Evolutionary conservation across 2,329 filamentous ascomycete genomes (phyloP).

Genomic region (Fusarium sp.): DNA sequence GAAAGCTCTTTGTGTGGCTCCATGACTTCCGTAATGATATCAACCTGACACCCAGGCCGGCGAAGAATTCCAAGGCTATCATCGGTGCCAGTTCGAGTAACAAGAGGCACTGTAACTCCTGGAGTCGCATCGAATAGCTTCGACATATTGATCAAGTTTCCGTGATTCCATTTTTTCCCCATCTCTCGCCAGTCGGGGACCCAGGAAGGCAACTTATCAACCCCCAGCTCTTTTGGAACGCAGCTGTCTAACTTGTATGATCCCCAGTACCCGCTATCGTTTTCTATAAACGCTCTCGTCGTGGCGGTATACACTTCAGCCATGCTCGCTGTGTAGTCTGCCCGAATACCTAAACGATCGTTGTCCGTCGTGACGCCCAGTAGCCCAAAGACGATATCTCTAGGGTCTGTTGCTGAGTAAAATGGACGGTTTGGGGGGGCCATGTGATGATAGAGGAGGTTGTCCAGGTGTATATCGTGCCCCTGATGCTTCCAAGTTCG

Average conservation of each 20-base stretch:
- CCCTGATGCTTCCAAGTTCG: background rate
- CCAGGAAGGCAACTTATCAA: background rate
- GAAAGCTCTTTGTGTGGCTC: background rate
- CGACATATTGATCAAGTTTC: background rate
- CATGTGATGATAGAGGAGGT: background rate
- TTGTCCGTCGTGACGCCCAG: conserved; percentile 19
- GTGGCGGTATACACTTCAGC: background rate
- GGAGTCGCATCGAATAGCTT: background rate
- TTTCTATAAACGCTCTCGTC: background rate
- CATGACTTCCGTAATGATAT: conserved; percentile 9
- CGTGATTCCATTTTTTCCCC: background rate
- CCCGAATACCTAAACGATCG: background rate
- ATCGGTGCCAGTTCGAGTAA: background rate
- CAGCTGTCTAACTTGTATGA: background rate
- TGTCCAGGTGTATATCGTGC: background rate
- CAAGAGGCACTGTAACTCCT: background rate
- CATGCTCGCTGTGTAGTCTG: background rate
- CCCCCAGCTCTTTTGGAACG: background rate
- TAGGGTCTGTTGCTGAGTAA: conserved; percentile 24
- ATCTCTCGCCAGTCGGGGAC: conserved; percentile 16
- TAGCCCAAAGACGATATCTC: conserved; percentile 30
- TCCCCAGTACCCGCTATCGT: background rate
- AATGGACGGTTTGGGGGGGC: background rate
- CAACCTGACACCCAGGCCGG: background rate
- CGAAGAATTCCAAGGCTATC: background rate